Conservation (phyloP, 148 eudicot genomes). For the Diospyros lotus region DNA sequence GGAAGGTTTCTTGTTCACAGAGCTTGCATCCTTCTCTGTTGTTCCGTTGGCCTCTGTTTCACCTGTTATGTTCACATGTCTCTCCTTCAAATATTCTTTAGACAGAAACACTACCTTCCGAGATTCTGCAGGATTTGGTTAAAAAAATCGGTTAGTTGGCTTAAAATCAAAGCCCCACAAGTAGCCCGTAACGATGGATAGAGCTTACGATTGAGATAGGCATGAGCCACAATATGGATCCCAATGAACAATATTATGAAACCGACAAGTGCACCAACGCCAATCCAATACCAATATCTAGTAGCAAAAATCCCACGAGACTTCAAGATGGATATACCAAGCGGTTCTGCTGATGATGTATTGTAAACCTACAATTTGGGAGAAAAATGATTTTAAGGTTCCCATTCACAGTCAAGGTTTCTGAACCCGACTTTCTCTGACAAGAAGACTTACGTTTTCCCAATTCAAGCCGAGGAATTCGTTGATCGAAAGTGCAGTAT, state of each 20-base stretch:
- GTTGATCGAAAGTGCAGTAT: neutral
- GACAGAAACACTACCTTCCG: neutral
- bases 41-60: neutral
- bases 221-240: neutral
- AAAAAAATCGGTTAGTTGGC: neutral
- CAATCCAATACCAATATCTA: slow-evolving; percentile 4
- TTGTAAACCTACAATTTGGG: neutral
- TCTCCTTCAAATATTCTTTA: neutral
- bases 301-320: neutral
- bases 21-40: neutral
- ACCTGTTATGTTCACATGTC: neutral
- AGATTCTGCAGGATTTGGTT: neutral
- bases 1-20: neutral
- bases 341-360: neutral
- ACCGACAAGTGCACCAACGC: neutral
- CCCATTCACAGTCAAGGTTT: neutral
- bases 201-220: neutral
- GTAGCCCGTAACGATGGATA: neutral
- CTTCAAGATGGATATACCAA: neutral
- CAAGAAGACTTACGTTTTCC: neutral
- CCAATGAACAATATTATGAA: neutral
- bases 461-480: slow-evolving; percentile 3
- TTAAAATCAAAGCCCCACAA: too few species aligned
- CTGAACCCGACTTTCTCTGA: neutral
- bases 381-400: neutral